Conservation (phyloP, 371 early-diverging fungal species). For the Lichtheimia corymbifera region DNA sequence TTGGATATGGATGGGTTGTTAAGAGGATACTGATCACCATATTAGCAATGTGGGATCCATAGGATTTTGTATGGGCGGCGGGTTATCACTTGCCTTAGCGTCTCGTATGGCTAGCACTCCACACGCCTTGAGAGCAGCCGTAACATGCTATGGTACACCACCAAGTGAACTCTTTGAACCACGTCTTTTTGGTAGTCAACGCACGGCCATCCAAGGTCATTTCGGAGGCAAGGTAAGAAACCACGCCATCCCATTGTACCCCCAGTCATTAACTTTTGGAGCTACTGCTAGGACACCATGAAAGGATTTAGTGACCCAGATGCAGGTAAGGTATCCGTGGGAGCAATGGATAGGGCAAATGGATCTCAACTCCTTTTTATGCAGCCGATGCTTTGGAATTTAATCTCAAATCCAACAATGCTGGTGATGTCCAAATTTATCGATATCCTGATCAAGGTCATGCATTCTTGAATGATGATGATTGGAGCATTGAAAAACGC, state of each 20-base stretch:
- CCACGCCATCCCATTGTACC: background rate
- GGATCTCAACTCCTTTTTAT: background rate
- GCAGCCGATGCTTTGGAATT: constrained; percentile 30
- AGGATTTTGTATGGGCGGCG: constrained; percentile 65
- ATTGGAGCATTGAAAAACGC: constrained; percentile 36
- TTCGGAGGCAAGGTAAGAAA: constrained; percentile 42
- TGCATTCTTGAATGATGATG: constrained; percentile 56
- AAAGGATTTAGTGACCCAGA: constrained; percentile 47
- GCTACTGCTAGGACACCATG: constrained; percentile 31
- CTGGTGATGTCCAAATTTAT: constrained; percentile 34
- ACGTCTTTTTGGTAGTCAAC: constrained; percentile 28
- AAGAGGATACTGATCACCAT: background rate
- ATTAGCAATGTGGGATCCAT: constrained; percentile 40
- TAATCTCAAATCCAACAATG: constrained; percentile 19
- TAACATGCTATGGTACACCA: constrained; percentile 59
- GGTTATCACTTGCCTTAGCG: constrained; percentile 48
- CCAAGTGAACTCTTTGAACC: constrained; percentile 40
- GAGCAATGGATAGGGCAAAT: background rate
- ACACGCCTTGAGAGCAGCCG: constrained; percentile 41
- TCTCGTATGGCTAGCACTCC: constrained; percentile 25
- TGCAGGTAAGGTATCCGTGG: constrained; percentile 22
- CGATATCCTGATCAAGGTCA: constrained; percentile 48
- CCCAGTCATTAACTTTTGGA: too few species aligned
- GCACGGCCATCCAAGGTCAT: constrained; percentile 55
- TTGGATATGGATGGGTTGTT: background rate